Base-by-base conservation (phyloP, 257 asterid species). In the Rubia yunnanensis region DNA sequence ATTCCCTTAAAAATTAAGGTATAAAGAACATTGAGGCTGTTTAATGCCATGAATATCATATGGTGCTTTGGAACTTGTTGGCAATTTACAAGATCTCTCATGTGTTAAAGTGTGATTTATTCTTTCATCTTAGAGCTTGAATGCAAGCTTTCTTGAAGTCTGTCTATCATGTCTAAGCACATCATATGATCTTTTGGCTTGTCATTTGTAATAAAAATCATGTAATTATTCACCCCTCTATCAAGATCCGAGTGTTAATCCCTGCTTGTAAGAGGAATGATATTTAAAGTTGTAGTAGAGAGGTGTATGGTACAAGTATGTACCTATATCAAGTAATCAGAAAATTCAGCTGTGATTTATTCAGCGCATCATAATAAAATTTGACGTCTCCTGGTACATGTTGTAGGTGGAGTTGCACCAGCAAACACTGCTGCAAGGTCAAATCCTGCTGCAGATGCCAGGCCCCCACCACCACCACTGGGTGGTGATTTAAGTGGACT, bases 401-500 rank as follows among this genome's bases (percentile, higher is more conserved):
- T 70, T 74, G 79, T 71, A 82, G 87, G 71, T 75, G 88, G 78
- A 71, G 76, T 62, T 28, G 74, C 63, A 24, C 82, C 72, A 71
- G 74, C 79, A 64, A 78, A 80, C 70, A 71, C 69, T 15, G 66
- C 76, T 64, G 73, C 79, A 18, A 62, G 83, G 69, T 49, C 80
- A 39, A 74, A 62, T 59, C 72, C 84, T 52, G 48, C 72, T 34
- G 80, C 77, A 26, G 80, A 73, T 68, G 68, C 72, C 10, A 74
- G 83, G 74, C 65, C 74, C 22, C 55, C 77, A 2, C 62, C 78
- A 8, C 55, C 77, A 2, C 62, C 78, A 8, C 56, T 65, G 69
- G 78, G 72, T 75, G 78, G 72, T 70, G 85, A 79, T 46, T 65
- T 78, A 64, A 74, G 79, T 72, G 86, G 88, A 52, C 70, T 73